Evolutionary conservation across 345 rosid species (phyloP), one percentile per base, ranked within the genome.

Genomic region (Trapa bicornis): DNA sequence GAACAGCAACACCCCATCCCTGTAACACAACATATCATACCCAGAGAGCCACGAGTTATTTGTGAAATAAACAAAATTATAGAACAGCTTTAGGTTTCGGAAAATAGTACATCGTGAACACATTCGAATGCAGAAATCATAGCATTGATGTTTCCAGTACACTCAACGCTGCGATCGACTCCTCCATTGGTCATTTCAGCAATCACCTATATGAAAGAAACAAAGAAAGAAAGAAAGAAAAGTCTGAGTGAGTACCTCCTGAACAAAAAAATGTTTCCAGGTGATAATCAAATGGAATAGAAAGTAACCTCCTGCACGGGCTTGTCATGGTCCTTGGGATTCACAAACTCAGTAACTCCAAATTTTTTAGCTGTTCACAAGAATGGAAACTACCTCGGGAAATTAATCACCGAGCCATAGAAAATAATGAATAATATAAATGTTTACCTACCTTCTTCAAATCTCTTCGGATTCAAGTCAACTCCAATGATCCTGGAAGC

Each of bases 61-160:
- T 11, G 36, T 47, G 16, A 15, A 33, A 22, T 10, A 2, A 22
- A 22, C 29, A 22, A 22, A 22, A 22, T 22, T 22, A 22, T 22
- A 22, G 29, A 22, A 22, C 29, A 22, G 29, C 29, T 22, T 22
- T 22, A 63, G 66, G 12, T 63, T 63, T 63, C 47, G 1, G 33
- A 16, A 63, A 29, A 16, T 22, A 22, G 1, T 83, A 86, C 95
- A 68, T 90, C 92, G 14, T 90, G 97, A 57, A 86, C 92, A 41
- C 95, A 88, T 83, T 90, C 92, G 53, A 90, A 90, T 50, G 97
- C 97, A 37, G 92, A 87, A 53, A 88, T 85, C 97, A 90, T 86
- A 68, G 93, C 89, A 47, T 81, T 75, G 35, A 80, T 38, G 76
- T 79, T 86, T 68, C 95, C 91, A 0, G 96, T 88, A 45, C 97